A percentile compares a stretch with the other conserved stretches of the same genome.
These are phyloP conservation scores for Alternaria solani DNA, from an alignment of 2,329 filamentous ascomycete genomes.

Conservation along the genomic window DNA sequence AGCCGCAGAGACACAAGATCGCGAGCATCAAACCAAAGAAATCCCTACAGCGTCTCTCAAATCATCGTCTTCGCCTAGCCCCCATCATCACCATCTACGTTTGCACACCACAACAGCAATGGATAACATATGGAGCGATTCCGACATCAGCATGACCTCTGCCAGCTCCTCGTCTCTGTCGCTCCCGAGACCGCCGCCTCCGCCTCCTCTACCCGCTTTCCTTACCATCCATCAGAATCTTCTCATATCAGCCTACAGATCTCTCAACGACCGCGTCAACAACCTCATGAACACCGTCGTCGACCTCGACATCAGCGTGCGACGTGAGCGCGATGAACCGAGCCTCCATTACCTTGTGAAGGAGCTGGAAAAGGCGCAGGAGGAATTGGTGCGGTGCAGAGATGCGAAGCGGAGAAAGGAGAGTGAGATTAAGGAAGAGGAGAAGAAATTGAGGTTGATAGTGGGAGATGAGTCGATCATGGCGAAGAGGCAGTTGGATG, in stretches of 20 bases:
- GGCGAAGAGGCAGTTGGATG: conserved; percentile 4
- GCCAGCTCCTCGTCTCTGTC: not conserved
- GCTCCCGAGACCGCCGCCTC: not conserved
- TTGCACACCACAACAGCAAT: not conserved
- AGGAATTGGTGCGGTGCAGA: not conserved
- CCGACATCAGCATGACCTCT: not conserved
- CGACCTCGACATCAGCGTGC: not conserved
- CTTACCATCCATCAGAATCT: conserved; percentile 1
- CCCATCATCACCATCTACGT: not conserved
- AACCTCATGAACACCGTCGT: conserved; percentile 8
- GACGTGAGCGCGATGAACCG: conserved; percentile 13
- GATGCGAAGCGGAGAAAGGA: not conserved
- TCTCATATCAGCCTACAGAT: not conserved
- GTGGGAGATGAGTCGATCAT: not conserved
- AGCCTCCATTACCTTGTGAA: not conserved
- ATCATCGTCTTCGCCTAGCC: not conserved
- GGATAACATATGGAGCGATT: not conserved
- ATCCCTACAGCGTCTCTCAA: not conserved
- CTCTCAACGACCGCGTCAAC: not conserved
- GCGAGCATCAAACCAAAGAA: not conserved
- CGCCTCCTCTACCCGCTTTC: not conserved
- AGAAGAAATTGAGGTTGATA: not conserved
- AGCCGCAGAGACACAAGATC: not conserved
- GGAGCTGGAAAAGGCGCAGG: not conserved
- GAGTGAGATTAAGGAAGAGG: not conserved